A percentile compares a stretch with the other conserved stretches of the same genome.
Evolutionary conservation across 768 basidiomycete species (phyloP).

Genomic region (Chalciporus pseudorubinellus): DNA sequence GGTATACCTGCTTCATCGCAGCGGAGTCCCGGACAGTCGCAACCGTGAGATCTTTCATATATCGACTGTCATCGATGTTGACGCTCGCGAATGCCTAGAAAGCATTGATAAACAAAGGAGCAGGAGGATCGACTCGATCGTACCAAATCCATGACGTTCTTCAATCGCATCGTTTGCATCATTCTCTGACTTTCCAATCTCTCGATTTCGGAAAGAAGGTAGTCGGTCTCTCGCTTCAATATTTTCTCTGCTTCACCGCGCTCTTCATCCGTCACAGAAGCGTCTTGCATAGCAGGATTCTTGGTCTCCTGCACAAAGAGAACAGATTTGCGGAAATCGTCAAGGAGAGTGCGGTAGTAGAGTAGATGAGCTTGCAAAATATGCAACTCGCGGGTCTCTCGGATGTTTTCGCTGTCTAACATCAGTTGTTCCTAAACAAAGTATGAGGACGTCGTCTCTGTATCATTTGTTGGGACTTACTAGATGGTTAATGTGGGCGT

Average conservation of each 20-base stretch:
- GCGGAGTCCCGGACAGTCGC: conserved; percentile 43
- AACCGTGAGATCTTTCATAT: conserved; percentile 50
- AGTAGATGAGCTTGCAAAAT: conserved; percentile 56
- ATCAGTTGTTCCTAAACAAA: conserved; percentile 43
- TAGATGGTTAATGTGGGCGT: conserved; percentile 48
- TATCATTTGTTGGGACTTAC: conserved; percentile 29
- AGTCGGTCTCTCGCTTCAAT: conserved; percentile 46
- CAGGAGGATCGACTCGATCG: not conserved
- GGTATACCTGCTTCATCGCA: conserved; percentile 35
- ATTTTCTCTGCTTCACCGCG: conserved; percentile 28
- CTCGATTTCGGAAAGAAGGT: conserved; percentile 48
- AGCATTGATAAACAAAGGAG: not conserved
- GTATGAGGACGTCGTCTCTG: not conserved
- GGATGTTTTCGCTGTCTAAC: conserved; percentile 39
- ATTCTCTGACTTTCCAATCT: conserved; percentile 39
- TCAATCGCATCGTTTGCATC: conserved; percentile 30
- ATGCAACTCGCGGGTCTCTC: conserved; percentile 52
- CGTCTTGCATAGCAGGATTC: conserved; percentile 45
- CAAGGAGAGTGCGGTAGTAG: conserved; percentile 51
- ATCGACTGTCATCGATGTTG: conserved; percentile 53
- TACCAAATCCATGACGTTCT: conserved; percentile 36
- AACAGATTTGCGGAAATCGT: conserved; percentile 52
- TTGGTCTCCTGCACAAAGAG: conserved; percentile 46
- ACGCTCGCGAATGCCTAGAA: conserved; percentile 57
- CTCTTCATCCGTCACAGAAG: conserved; percentile 12